Percentiles rank a stretch among this genome's conserved stretches.
These are phyloP conservation scores for Cicer chorassanicum DNA, from an alignment of 306 rosid species.

Conservation along the genomic window DNA sequence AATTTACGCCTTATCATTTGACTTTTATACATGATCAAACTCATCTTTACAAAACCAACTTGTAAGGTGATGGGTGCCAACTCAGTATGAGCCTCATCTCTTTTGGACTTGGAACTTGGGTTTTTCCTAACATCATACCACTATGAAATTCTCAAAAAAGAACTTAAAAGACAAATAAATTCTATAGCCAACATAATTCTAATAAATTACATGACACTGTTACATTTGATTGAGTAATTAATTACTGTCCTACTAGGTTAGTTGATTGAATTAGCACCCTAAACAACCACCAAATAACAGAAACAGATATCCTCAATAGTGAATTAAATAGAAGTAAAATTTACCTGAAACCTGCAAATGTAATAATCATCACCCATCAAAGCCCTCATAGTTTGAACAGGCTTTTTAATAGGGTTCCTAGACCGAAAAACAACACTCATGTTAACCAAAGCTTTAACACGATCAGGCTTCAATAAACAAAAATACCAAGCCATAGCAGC, in stretches of 20 bases:
- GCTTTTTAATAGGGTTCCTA: slow-evolving; percentile 52
- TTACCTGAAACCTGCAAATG: slow-evolving; percentile 74
- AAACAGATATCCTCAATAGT: background rate
- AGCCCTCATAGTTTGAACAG: slow-evolving; percentile 46
- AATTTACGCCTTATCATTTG: too few relatives aligned
- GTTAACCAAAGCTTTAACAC: slow-evolving; percentile 72
- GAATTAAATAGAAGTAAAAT: background rate
- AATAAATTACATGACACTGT: background rate
- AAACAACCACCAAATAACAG: background rate
- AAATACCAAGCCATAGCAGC: slow-evolving; percentile 70
- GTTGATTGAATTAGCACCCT: background rate
- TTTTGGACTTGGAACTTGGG: too few relatives aligned
- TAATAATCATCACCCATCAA: slow-evolving; percentile 64
- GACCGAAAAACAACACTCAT: slow-evolving; percentile 57
- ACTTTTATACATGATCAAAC: too few relatives aligned
- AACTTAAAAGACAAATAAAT: slow-evolving; percentile 2
- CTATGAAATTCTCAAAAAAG: too few relatives aligned
- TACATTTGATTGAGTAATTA: slow-evolving; percentile 5
- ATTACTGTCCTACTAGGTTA: background rate
- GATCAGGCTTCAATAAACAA: slow-evolving; percentile 63
- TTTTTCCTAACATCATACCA: too few relatives aligned
- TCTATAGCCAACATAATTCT: background rate
- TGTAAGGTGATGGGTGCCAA: too few relatives aligned
- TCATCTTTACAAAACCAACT: too few relatives aligned
- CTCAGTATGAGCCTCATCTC: too few relatives aligned